Evolutionary conservation across 495 filamentous ascomycete genomes (phyloP).

Genomic region (Hypoxylon rickii): DNA sequence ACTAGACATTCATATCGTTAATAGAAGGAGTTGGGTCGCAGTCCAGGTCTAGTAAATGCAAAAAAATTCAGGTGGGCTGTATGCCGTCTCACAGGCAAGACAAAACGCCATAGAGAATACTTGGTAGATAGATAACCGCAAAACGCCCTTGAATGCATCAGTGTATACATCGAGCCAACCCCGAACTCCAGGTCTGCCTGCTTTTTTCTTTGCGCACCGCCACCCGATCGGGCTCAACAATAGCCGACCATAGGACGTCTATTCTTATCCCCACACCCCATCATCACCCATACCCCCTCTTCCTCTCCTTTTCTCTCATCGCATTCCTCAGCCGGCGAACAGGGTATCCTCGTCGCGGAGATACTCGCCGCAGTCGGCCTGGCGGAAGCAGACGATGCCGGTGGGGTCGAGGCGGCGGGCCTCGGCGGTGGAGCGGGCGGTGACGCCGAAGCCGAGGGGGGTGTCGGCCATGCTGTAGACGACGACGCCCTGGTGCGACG

Average conservation of each 20-base stretch:
- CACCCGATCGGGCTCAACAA: too few species aligned
- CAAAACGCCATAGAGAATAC: constrained; percentile 7
- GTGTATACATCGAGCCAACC: constrained; percentile 13
- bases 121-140: constrained; percentile 16
- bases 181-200: constrained; percentile 23
- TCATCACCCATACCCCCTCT: too few species aligned
- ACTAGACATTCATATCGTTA: too few species aligned
- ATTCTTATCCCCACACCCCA: too few species aligned
- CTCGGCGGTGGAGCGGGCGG: constrained; percentile 81
- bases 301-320: neutral
- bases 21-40: too few species aligned
- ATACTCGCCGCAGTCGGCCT: constrained; percentile 91
- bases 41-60: too few species aligned
- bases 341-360: constrained; percentile 74
- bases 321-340: constrained; percentile 47
- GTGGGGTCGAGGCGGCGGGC: constrained; percentile 84
- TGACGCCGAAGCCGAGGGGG: constrained; percentile 76
- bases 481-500: constrained; percentile 75
- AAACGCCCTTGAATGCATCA: constrained; percentile 31
- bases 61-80: too few species aligned
- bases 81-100: constrained; percentile 5
- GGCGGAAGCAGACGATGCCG: constrained; percentile 79
- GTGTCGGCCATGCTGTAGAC: constrained; percentile 78
- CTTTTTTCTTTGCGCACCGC: neutral
- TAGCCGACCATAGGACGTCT: too few species aligned